Conservation (phyloP, 208 protist species). For the Entamoeba invadens region DNA sequence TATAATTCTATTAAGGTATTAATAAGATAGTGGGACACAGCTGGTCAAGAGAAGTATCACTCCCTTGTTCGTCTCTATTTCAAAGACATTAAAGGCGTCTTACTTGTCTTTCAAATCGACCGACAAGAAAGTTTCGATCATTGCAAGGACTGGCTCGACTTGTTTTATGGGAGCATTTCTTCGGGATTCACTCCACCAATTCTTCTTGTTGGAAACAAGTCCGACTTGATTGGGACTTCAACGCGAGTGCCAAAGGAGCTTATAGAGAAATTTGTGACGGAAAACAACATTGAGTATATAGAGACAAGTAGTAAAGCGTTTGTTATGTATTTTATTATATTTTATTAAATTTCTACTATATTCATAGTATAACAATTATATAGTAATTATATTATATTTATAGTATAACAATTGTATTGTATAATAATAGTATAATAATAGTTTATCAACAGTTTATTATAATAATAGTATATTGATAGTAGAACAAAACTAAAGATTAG, state of each 20-base stretch:
- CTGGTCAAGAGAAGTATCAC: conserved; percentile 66
- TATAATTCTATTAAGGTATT: no score
- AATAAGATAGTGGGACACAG: not conserved
- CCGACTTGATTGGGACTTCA: not conserved
- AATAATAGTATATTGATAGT: no score
- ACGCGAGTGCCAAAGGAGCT: not conserved
- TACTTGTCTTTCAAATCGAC: not conserved
- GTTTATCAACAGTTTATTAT: no score
- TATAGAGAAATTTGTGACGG: not conserved
- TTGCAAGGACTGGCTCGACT: not conserved
- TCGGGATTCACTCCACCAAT: not conserved
- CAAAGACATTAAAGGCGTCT: not conserved
- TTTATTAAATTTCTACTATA: no score
- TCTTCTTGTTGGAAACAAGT: not conserved
- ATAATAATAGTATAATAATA: no score
- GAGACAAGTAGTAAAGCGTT: not conserved
- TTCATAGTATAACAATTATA: no score
- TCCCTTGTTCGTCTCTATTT: conserved; percentile 30
- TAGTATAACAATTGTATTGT: no score
- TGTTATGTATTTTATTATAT: no score
- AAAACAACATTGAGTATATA: not conserved
- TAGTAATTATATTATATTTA: no score
- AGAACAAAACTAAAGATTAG: no score
- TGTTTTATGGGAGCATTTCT: not conserved
- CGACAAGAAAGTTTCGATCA: not conserved